Percentiles rank a stretch among this genome's conserved stretches.
Evolutionary conservation across 495 filamentous ascomycete genomes (phyloP).

Genomic region (Xylaria longipes): DNA sequence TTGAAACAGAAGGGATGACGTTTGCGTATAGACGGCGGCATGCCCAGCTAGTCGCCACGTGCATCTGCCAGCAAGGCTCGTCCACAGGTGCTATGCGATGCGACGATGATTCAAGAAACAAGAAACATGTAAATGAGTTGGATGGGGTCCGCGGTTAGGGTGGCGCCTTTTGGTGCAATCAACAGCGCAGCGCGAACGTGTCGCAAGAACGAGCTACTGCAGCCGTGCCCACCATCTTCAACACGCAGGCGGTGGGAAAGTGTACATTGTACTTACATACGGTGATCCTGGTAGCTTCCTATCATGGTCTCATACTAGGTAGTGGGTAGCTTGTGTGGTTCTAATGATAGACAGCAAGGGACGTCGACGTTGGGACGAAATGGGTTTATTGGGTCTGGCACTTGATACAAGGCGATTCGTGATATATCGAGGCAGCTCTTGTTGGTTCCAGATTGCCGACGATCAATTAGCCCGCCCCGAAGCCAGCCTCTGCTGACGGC

Average conservation of each 20-base stretch:
- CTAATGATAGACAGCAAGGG: background rate
- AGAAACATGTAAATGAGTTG: background rate
- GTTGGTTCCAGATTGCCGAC: constrained; percentile 9
- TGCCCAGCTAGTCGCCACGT: constrained; percentile 7
- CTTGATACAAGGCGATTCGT: background rate
- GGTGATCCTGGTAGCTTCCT: constrained; percentile 15
- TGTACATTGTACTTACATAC: constrained; percentile 24
- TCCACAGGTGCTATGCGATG: background rate
- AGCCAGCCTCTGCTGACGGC: background rate
- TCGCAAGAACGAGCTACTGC: constrained; percentile 21
- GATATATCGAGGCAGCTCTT: background rate
- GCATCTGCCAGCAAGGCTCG: constrained; percentile 14
- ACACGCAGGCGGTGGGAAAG: constrained; percentile 7
- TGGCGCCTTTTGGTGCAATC: constrained; percentile 24
- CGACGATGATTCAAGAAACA: background rate
- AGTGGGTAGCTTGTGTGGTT: constrained; percentile 9
- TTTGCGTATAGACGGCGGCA: constrained; percentile 7
- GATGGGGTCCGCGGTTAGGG: constrained; percentile 8
- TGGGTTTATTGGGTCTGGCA: constrained; percentile 6
- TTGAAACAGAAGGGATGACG: constrained; percentile 13
- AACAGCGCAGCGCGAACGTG: background rate
- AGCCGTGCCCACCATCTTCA: constrained; percentile 16
- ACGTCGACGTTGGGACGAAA: background rate
- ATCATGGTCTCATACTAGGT: constrained; percentile 21
- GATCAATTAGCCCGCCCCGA: background rate